phyloP scores from a whole-genome alignment of 73 alveolate genomes.

The Paramecium bursaria region DNA sequence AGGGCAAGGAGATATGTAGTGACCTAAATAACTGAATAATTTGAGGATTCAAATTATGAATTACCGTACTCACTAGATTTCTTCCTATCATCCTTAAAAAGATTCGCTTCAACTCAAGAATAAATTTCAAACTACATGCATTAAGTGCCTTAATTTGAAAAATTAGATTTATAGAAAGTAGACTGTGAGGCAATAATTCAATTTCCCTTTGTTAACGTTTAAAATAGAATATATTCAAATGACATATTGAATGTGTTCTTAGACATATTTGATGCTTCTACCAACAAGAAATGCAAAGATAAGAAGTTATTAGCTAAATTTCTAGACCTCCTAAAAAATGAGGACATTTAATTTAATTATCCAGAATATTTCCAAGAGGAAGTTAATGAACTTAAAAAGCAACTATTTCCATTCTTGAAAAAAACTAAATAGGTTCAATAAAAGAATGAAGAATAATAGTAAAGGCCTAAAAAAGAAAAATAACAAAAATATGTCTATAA shows the following conservation, averaged over 20 bases:
- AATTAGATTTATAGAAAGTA: not conserved
- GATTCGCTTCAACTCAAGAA: not conserved
- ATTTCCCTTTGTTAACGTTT: conserved; percentile 30
- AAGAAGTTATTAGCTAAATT: not conserved
- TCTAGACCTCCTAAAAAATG: not conserved
- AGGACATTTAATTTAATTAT: not conserved
- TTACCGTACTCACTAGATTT: conserved; percentile 16
- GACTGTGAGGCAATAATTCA: conserved; percentile 1
- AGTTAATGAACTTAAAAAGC: not conserved
- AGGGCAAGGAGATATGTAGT: not conserved
- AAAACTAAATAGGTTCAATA: not conserved
- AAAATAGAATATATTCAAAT: not conserved
- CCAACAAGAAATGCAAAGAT: not conserved
- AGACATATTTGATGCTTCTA: not conserved
- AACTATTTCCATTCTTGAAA: not conserved
- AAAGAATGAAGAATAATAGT: not conserved
- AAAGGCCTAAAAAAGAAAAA: not conserved
- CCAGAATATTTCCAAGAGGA: not conserved
- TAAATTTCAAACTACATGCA: not conserved
- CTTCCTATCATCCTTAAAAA: conserved; percentile 3
- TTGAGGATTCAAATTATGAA: too few relatives aligned
- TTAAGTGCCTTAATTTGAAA: not conserved
- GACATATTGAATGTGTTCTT: not conserved
- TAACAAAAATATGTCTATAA: not conserved
- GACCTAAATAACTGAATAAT: too few relatives aligned